Evolutionary conservation across 2,329 filamentous ascomycete species (phyloP), one percentile per base, ranked within the genome.

Genomic region (Plenodomus biglobosus): DNA sequence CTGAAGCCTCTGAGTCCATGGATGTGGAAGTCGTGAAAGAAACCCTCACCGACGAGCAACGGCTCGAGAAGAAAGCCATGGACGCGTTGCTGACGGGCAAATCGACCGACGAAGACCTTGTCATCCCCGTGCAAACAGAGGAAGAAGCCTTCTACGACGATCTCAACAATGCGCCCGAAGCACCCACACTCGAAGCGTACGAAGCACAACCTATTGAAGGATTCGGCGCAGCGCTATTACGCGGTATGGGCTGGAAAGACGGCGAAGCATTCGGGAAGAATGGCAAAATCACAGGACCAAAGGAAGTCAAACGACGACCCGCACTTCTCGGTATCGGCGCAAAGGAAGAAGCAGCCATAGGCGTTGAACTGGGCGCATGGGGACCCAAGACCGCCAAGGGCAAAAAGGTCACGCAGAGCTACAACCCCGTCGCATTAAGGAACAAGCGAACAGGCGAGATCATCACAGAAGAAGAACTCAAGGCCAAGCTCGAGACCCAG

Each of bases 231-330:
- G 91, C 92, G 0, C 79, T 97, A 55, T 79, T 99, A 30, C 85
- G 92, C 24, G 91, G 92, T 8, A 96, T 97, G 88, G 94, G 94
- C 8, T 96, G 92, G 92, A 91, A 96, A 64, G 83, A 85, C 55
- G 84, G 80, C 16, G 78, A 83, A 53, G 73, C 76, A 34, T 77
- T 84, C 42, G 77, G 86, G 74, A 71, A 80, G 45, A 72, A 72
- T 20, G 71, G 72, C 16, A 71, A 44, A 3, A 24, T 45, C 1
- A 38, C 44, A 21, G 87, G 87, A 57, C 78, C 85, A 30, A 85
- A 83, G 53, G 76, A 85, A 16, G 78, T 85, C 13, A 86, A 87
- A 65, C 80, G 85, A 42, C 83, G 92, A 41, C 86, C 90, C 15
- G 90, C 90, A 49, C 80, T 95, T 46, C 78, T 97, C 8, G 94